Base-by-base conservation (phyloP, 2,329 filamentous ascomycete species). In the Elsinoe ampelina region DNA sequence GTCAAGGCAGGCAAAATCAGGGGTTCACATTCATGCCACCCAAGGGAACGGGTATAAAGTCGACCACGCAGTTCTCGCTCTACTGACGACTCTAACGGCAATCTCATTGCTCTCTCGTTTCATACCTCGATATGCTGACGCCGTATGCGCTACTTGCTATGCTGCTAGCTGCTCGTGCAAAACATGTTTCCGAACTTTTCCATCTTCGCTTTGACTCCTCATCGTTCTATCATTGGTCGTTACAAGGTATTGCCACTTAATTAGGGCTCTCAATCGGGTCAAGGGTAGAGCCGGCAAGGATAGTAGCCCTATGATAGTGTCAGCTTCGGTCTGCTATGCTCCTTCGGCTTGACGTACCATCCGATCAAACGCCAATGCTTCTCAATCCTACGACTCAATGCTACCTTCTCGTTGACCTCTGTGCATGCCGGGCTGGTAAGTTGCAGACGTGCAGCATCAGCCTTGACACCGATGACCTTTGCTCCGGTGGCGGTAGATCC, bases 301-400 rank as follows among this genome's bases (percentile, higher is more conserved):
- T 68, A n/a, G 65, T 68, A 11, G 66, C 66, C 62, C 66, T 60
- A 36, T 13, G 17, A 15, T 2, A 2, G 32, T 2, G 20, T 59
- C 17, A 57, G 48, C 13, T 36, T 36, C 12, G 7, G 5, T 42
- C 2, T 36, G 3, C 22, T 2, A 6, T 42, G 17, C 15, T 5
- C n/a, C 5, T 10, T n/a, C n/a, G n/a, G 12, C 12, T 22, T 5
- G 1, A 60, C 61, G 41, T 60, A 65, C 89, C 89, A 95, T 66
- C 89, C 89, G 67, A 95, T 95, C 69, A 95, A 80, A 76, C 90
- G 88, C 92, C 92, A 97, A 76, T 96, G 92, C 83, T 97, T 97
- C 76, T 98, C 93, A 68, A 97, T 96, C 84, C 93, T 88, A 76
- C 93, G 82, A 71, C 85, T 90, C 68, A 98, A 80, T 41, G 93